phyloP scores from a whole-genome alignment of 2,329 filamentous ascomycete species.

The Akanthomyces muscarius region DNA sequence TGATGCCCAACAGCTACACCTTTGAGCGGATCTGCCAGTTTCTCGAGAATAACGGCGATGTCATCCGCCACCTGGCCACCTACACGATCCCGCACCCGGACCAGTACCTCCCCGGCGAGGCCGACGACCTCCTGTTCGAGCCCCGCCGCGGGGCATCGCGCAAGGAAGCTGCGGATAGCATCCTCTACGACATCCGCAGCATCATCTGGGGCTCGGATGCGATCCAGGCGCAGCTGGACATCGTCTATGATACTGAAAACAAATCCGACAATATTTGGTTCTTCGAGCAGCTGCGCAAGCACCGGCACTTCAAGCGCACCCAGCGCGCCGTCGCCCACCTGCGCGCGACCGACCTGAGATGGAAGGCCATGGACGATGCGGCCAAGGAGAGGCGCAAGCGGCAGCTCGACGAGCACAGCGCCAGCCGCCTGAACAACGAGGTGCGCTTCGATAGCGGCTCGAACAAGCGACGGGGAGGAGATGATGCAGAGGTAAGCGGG shows the following conservation, averaged over 20 bases:
- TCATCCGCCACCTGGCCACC: constrained; percentile 23
- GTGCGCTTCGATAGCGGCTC: not conserved
- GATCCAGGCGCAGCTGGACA: not conserved
- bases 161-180: not conserved
- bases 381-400: not conserved
- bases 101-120: not conserved
- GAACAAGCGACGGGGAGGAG: not conserved
- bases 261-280: not conserved
- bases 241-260: not conserved
- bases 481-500: no score
- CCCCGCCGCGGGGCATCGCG: not conserved
- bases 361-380: not conserved
- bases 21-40: constrained; percentile 17
- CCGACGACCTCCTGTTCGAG: not conserved
- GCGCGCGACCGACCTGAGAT: not conserved
- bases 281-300: not conserved
- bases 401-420: no score
- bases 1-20: constrained; percentile 12
- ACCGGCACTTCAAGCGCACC: not conserved
- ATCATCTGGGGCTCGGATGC: not conserved
- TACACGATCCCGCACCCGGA: not conserved
- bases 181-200: not conserved
- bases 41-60: constrained; percentile 21
- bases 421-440: not conserved
- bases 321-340: not conserved